phyloP scores from a whole-genome alignment of 164 flowering plant species.

The Macadamia tetraphylla region DNA sequence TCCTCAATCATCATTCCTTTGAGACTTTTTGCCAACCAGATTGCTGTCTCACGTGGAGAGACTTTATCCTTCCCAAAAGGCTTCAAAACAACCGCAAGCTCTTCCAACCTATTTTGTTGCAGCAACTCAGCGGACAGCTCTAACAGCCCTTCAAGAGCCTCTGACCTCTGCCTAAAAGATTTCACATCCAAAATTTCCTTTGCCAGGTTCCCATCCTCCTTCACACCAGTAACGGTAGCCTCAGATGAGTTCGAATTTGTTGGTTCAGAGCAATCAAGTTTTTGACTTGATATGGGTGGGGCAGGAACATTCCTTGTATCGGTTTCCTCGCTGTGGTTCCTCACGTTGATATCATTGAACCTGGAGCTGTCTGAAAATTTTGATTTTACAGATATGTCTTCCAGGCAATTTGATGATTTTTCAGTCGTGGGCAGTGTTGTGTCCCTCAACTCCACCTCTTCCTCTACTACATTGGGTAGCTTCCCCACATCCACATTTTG shows the following conservation, averaged over 20 bases:
- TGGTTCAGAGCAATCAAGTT: slow-evolving; percentile 28
- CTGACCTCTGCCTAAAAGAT: slow-evolving; percentile 93
- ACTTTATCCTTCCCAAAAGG: slow-evolving; percentile 96
- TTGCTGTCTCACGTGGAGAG: slow-evolving; percentile 97
- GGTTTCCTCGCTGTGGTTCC: slow-evolving; percentile 6
- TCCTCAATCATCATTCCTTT: slow-evolving; percentile 98
- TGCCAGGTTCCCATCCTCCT: slow-evolving; percentile 45
- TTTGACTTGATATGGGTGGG: slow-evolving; percentile 13
- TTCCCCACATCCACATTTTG: slow-evolving; percentile 68
- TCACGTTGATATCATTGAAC: slow-evolving; percentile 32
- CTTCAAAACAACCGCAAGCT: slow-evolving; percentile 75
- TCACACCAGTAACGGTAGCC: slow-evolving; percentile 2
- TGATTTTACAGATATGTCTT: slow-evolving; percentile 26
- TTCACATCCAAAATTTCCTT: slow-evolving; percentile 85
- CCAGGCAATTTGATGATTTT: slow-evolving; percentile 37
- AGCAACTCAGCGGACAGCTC: slow-evolving; percentile 94
- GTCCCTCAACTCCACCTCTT: slow-evolving; percentile 50
- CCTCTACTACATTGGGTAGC: slow-evolving; percentile 52
- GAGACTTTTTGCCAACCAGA: slow-evolving; percentile 95
- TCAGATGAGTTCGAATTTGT: slow-evolving; percentile 26
- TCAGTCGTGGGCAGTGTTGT: slow-evolving; percentile 23
- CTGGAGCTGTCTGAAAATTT: slow-evolving; percentile 29
- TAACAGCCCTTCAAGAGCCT: slow-evolving; percentile 87
- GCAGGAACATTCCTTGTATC: not conserved
- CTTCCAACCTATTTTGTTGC: slow-evolving; percentile 79